Conservation (phyloP, 768 basidiomycete genomes). For the Kwoniella botswanensis region DNA sequence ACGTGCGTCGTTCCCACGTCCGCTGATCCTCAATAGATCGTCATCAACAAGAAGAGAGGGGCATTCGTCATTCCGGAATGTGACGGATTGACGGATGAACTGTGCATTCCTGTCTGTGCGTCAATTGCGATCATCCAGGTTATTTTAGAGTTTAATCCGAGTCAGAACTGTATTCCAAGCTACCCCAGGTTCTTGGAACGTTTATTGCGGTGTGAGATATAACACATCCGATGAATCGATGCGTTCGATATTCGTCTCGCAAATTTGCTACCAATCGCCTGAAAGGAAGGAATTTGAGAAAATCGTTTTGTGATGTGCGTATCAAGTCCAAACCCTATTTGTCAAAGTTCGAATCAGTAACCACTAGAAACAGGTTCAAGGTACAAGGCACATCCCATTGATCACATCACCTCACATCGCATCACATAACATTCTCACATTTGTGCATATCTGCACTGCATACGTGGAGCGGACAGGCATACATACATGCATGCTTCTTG, state of each 20-base stretch:
- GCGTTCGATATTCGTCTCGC: neutral
- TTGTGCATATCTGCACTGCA: neutral
- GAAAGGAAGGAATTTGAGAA: neutral
- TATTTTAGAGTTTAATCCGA: neutral
- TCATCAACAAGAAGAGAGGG: neutral
- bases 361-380: constrained; percentile 11
- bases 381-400: constrained; percentile 5
- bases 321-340: constrained; percentile 1
- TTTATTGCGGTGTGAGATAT: neutral
- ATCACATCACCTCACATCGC: neutral
- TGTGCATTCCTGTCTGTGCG: no score
- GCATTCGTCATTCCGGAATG: neutral
- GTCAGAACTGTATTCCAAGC: neutral
- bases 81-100: neutral
- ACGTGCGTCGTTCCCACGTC: neutral
- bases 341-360: constrained; percentile 12
- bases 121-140: no score
- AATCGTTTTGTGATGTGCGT: no score
- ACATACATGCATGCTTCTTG: neutral
- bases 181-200: no score
- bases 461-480: neutral
- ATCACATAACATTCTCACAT: neutral
- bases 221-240: neutral
- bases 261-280: neutral
- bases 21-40: neutral